A percentile compares a stretch with the other conserved stretches of the same genome.
phyloP scores from a whole-genome alignment of 2,329 filamentous ascomycete species.

The Paecilomyces fulvus region DNA sequence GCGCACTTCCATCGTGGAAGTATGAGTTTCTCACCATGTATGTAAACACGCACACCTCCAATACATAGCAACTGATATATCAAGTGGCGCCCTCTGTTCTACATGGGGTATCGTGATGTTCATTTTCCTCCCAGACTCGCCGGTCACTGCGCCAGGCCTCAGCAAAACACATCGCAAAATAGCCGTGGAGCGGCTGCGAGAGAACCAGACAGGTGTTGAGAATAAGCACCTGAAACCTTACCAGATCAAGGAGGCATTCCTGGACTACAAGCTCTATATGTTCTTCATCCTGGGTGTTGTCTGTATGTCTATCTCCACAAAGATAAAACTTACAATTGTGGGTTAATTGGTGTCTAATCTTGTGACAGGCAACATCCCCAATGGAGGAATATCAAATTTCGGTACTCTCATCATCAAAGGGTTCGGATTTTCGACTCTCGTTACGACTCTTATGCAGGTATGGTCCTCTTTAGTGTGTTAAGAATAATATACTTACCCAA shows the following conservation, averaged over 20 bases:
- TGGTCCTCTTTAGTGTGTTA: not conserved
- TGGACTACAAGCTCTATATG: slow-evolving; percentile 52
- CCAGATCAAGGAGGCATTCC: slow-evolving; percentile 49
- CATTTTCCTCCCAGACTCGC: slow-evolving; percentile 50
- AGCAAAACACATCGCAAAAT: slow-evolving; percentile 44
- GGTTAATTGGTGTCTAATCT: not conserved
- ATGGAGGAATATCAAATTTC: slow-evolving; percentile 52
- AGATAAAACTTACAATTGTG: too few species aligned
- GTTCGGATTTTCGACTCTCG: slow-evolving; percentile 47
- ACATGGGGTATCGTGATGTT: slow-evolving; percentile 53
- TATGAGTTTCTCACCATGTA: slow-evolving; percentile 61
- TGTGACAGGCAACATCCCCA: slow-evolving; percentile 39
- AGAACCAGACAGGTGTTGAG: slow-evolving; percentile 53
- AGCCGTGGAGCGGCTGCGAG: slow-evolving; percentile 46
- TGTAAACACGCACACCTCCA: not conserved
- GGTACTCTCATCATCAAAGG: slow-evolving; percentile 52
- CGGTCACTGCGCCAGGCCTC: slow-evolving; percentile 46
- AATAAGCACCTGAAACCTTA: slow-evolving; percentile 48
- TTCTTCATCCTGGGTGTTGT: slow-evolving; percentile 47
- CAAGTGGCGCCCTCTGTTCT: slow-evolving; percentile 45
- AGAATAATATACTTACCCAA: not conserved
- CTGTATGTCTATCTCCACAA: slow-evolving; percentile 13
- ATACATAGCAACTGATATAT: not conserved
- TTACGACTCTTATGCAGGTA: slow-evolving; percentile 46
- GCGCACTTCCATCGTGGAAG: slow-evolving; percentile 52